Conservation (phyloP, 2,329 filamentous ascomycete genomes). For the Hortaea sp. region DNA sequence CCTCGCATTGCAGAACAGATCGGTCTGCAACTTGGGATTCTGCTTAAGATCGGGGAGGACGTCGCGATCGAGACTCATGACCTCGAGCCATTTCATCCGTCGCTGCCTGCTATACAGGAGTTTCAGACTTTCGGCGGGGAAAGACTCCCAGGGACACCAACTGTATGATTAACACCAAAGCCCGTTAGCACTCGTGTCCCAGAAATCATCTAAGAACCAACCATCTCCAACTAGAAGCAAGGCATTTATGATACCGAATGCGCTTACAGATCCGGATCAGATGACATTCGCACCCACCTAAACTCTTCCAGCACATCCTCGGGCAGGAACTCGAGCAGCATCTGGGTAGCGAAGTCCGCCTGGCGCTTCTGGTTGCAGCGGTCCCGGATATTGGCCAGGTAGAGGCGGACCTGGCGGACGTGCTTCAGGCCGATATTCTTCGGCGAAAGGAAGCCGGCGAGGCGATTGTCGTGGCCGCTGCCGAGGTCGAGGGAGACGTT, state of each 20-base stretch:
- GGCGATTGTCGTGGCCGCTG: conserved; percentile 31
- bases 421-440: conserved; percentile 38
- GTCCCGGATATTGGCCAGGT: conserved; percentile 35
- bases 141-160: conserved; percentile 41
- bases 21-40: conserved; percentile 28
- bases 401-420: conserved; percentile 37
- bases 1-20: conserved; percentile 31
- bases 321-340: conserved; percentile 40
- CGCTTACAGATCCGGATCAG: conserved; percentile 2
- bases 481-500: conserved; percentile 39
- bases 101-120: conserved; percentile 40
- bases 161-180: conserved; percentile 7
- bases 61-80: conserved; percentile 35
- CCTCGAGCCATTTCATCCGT: conserved; percentile 39
- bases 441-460: conserved; percentile 37
- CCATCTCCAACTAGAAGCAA: too few species aligned
- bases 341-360: conserved; percentile 38
- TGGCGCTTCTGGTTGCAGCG: conserved; percentile 34
- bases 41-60: conserved; percentile 34
- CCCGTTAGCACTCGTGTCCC: too few species aligned
- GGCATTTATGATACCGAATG: not conserved
- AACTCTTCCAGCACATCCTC: conserved; percentile 40
- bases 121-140: conserved; percentile 38
- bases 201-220: too few species aligned
- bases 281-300: conserved; percentile 17